A percentile compares a stretch with the other conserved stretches of the same genome.
These are phyloP conservation scores for Barbarea vulgaris DNA, from an alignment of 345 rosid genomes.

Conservation along the genomic window DNA sequence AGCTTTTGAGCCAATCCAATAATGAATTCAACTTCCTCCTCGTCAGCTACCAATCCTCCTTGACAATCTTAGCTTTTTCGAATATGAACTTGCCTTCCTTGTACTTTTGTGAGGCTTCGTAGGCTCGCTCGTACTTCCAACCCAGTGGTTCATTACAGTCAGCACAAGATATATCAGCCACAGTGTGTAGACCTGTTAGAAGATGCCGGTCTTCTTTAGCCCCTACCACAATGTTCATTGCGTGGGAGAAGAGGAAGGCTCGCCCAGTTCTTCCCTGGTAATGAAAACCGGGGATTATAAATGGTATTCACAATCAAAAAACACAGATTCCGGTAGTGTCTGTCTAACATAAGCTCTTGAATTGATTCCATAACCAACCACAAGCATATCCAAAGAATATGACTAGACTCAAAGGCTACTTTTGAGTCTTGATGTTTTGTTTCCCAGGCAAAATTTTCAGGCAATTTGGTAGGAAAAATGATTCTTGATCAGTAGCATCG, in stretches of 20 bases:
- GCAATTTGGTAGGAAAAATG: not conserved
- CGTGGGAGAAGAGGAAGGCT: conserved; percentile 86
- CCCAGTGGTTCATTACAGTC: conserved; percentile 79
- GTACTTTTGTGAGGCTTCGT: conserved; percentile 69
- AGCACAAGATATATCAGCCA: conserved; percentile 70
- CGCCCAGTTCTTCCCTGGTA: conserved; percentile 80
- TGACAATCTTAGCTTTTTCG: conserved; percentile 77
- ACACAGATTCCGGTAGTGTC: not conserved
- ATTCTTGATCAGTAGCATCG: not conserved
- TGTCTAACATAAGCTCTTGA: conserved; percentile 4
- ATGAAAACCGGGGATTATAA: not conserved
- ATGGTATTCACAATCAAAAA: not conserved
- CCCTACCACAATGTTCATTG: conserved; percentile 71
- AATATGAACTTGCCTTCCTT: conserved; percentile 90
- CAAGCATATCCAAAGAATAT: not conserved
- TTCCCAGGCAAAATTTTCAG: not conserved
- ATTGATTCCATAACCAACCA: conserved; percentile 10
- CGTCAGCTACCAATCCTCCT: conserved; percentile 69
- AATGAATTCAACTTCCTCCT: conserved; percentile 27
- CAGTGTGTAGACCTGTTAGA: conserved; percentile 83
- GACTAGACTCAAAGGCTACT: conserved; percentile 10
- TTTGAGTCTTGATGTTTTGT: not conserved
- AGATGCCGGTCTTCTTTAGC: conserved; percentile 76
- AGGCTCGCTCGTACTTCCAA: conserved; percentile 88
- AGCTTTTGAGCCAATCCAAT: conserved; percentile 32